Base-by-base conservation (phyloP, 345 rosid genomes). In the Arabidopsis arenosa region DNA sequence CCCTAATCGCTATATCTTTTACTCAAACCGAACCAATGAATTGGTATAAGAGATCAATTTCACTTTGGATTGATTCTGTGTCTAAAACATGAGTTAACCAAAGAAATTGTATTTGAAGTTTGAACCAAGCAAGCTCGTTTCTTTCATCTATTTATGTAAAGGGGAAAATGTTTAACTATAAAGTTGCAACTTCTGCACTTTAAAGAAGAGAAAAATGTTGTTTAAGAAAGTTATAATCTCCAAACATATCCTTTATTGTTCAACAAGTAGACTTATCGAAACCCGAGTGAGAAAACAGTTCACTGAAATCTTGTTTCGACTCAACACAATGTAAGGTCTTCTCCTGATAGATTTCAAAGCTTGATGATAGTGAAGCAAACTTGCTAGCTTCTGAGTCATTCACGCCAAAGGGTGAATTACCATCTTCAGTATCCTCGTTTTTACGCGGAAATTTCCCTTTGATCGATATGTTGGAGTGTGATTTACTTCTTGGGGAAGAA, bases 81-180 rank as follows among this genome's bases (percentile, higher is more conserved):
- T 28, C 32, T 28, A 3, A 52, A 26, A 53, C 58, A 26, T 53
- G 58, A 26, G n/a, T 53, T 53, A 26, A 56, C 56, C 56, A 52
- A 21, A 52, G 14, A 10, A 51, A 51, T 21, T 3, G 56, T 51
- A 51, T 21, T 9, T 51, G 32, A 21, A 51, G 21, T 21, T 9
- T 51, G 32, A 21, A 51, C 14, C 56, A 17, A 15, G 52, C 7
- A 18, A 18, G 21, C 21, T 18, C 21, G 21, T 18, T 18, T 18
- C 21, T 18, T 18, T 18, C 21, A 18, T 18, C 21, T 18, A 18
- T 18, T 18, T 18, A 18, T 18, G 21, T 18, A 18, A 15, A 41
- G 5, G 4, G 30, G 30, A 28, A 28, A 28, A 28, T 28, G 30
- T 28, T 0, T 28, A 28, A 28, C 3, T 28, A 28, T 28, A 28